phyloP scores from a whole-genome alignment of 2,329 filamentous ascomycete genomes.

The Penicillium hesseltinei region DNA sequence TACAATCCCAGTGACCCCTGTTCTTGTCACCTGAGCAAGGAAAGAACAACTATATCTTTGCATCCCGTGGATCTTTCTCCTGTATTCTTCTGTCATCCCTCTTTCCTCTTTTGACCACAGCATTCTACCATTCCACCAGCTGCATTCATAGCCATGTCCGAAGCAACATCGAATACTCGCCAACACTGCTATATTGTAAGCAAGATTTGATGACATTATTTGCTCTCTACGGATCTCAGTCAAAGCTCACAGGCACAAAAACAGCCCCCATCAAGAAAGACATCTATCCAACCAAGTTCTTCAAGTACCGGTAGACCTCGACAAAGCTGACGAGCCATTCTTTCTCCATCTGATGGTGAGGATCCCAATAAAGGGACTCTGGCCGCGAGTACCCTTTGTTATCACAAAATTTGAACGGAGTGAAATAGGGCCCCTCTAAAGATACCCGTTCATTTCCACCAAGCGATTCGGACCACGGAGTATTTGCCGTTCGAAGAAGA shows the following conservation, averaged over 20 bases:
- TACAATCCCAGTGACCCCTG: too few species aligned
- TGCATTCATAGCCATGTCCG: neutral
- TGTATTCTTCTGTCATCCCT: too few species aligned
- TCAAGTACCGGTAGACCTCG: slow-evolving; percentile 10
- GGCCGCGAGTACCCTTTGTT: neutral
- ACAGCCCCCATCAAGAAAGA: neutral
- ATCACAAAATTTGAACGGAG: neutral
- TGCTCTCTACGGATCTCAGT: neutral
- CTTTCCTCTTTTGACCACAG: neutral
- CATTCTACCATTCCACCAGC: neutral
- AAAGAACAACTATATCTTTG: too few species aligned
- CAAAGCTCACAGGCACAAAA: neutral
- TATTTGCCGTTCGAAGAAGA: slow-evolving; percentile 9
- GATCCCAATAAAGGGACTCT: neutral
- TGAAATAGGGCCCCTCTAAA: slow-evolving; percentile 1
- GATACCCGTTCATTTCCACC: neutral
- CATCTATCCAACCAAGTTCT: neutral
- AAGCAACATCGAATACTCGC: neutral
- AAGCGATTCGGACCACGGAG: slow-evolving; percentile 9
- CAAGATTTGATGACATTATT: neutral
- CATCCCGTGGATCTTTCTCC: too few species aligned
- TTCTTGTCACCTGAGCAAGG: too few species aligned
- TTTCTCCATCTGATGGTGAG: slow-evolving; percentile 17
- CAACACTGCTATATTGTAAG: neutral
- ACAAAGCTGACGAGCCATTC: slow-evolving; percentile 21